These are phyloP conservation scores for Posidonia australis DNA, from an alignment of 106 monocot genomes.

Conservation along the genomic window DNA sequence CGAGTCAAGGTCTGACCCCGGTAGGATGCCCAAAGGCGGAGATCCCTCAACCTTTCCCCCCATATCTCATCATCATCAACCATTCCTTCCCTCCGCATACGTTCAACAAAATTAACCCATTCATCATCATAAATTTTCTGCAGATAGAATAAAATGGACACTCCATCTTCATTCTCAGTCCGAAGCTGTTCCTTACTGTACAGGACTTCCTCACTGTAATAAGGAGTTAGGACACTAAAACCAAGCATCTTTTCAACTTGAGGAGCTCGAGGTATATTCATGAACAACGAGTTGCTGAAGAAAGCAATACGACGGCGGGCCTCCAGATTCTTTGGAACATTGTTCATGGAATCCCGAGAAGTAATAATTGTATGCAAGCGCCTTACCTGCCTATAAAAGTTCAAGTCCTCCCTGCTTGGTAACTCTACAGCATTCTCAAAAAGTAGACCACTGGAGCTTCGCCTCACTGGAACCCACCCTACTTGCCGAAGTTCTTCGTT, in stretches of 20 bases:
- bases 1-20: slow-evolving; percentile 17
- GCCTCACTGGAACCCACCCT: slow-evolving; percentile 11
- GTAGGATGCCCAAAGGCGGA: slow-evolving; percentile 24
- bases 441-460: slow-evolving; percentile 8
- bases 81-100: slow-evolving; percentile 20
- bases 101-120: slow-evolving; percentile 25
- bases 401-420: slow-evolving; percentile 6
- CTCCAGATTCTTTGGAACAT: slow-evolving; percentile 27
- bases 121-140: slow-evolving; percentile 25
- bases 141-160: slow-evolving; percentile 24
- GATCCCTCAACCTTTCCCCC: slow-evolving; percentile 15
- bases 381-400: slow-evolving; percentile 20
- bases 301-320: slow-evolving; percentile 21
- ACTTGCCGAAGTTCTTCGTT: slow-evolving; percentile 10
- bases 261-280: slow-evolving; percentile 30
- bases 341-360: slow-evolving; percentile 17
- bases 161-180: slow-evolving; percentile 24
- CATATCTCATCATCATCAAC: slow-evolving; percentile 10
- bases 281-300: slow-evolving; percentile 28
- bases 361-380: slow-evolving; percentile 20
- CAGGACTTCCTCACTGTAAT: slow-evolving; percentile 25
- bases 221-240: slow-evolving; percentile 25
- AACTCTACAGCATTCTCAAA: slow-evolving; percentile 15
- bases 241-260: slow-evolving; percentile 22
- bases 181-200: slow-evolving; percentile 16